These are phyloP conservation scores for Coemansia sp. DNA, from an alignment of 192 early-diverging fungal species.

Conservation along the genomic window DNA sequence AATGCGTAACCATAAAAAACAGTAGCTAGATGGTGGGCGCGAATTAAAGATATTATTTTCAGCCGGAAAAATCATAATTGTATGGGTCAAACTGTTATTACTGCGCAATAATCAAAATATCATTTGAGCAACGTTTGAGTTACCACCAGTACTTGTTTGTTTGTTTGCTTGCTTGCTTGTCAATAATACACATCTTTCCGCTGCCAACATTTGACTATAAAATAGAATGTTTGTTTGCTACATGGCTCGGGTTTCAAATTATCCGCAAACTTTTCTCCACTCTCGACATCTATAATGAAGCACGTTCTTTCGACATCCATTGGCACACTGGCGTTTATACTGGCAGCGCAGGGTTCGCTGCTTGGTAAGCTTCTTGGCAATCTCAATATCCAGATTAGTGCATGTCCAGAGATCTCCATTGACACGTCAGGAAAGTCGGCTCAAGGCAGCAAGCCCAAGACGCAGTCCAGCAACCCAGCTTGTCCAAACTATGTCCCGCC, in stretches of 20 bases:
- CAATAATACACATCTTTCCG: too few species aligned
- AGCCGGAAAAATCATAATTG: not conserved
- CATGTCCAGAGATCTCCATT: constrained; percentile 22
- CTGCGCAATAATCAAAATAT: not conserved
- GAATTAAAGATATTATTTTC: too few species aligned
- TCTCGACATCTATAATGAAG: constrained; percentile 5
- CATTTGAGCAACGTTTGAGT: constrained; percentile 4
- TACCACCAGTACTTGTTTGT: constrained; percentile 1
- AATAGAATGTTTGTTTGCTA: too few species aligned
- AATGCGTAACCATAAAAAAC: constrained; percentile 6
- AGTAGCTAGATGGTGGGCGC: not conserved
- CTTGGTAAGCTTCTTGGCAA: constrained; percentile 29
- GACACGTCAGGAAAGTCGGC: not conserved
- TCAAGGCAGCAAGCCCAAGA: constrained; percentile 2
- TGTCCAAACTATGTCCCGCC: constrained; percentile 45
- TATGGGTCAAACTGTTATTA: not conserved
- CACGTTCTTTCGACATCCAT: constrained; percentile 13
- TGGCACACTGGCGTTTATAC: constrained; percentile 3
- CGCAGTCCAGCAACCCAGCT: constrained; percentile 35
- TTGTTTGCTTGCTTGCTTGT: too few species aligned
- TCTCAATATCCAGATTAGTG: constrained; percentile 25
- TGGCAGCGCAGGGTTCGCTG: constrained; percentile 23
- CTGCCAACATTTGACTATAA: too few species aligned
- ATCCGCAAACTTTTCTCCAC: too few species aligned
- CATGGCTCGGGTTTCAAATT: too few species aligned